These are phyloP conservation scores for Henningerozyma blattae DNA, from an alignment of 805 yeast species.

Conservation along the genomic window DNA sequence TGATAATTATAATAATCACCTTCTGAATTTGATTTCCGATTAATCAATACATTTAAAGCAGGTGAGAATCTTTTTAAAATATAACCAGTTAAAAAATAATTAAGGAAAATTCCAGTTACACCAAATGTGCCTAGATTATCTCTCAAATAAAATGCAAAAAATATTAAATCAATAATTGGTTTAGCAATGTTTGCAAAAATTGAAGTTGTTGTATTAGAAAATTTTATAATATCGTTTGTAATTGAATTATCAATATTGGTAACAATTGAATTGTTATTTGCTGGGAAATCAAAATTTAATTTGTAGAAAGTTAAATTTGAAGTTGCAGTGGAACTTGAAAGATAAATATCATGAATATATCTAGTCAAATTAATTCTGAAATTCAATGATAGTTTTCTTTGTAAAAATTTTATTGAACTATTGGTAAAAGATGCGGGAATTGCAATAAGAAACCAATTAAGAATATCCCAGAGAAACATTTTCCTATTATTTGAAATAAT, in stretches of 20 bases:
- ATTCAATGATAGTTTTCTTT: slow-evolving; percentile 63
- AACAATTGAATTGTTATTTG: slow-evolving; percentile 29
- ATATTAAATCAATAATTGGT: slow-evolving; percentile 75
- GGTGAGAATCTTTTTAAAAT: slow-evolving; percentile 68
- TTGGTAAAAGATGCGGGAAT: slow-evolving; percentile 90
- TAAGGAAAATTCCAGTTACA: slow-evolving; percentile 65
- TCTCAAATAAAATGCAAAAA: slow-evolving; percentile 73
- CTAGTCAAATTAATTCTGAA: slow-evolving; percentile 77
- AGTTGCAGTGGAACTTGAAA: too few relatives aligned
- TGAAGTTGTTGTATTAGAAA: slow-evolving; percentile 70
- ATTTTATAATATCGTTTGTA: slow-evolving; percentile 72
- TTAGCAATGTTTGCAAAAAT: slow-evolving; percentile 84
- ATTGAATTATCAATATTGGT: slow-evolving; percentile 72
- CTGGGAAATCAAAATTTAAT: slow-evolving; percentile 48
- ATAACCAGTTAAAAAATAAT: slow-evolving; percentile 71
- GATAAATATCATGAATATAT: slow-evolving; percentile 80
- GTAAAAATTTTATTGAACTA: slow-evolving; percentile 74
- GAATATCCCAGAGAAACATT: slow-evolving; percentile 63
- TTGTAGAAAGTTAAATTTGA: slow-evolving; percentile 74
- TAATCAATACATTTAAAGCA: slow-evolving; percentile 67
- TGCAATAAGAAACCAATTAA: slow-evolving; percentile 81
- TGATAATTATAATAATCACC: slow-evolving; percentile 85
- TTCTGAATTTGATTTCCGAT: slow-evolving; percentile 65
- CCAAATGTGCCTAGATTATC: slow-evolving; percentile 85
- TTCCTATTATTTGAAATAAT: slow-evolving; percentile 70